A percentile compares a stretch with the other conserved stretches of the same genome.
Conservation (phyloP, 1,284 basidiomycete species). For the Singerocomus inundabilis region DNA sequence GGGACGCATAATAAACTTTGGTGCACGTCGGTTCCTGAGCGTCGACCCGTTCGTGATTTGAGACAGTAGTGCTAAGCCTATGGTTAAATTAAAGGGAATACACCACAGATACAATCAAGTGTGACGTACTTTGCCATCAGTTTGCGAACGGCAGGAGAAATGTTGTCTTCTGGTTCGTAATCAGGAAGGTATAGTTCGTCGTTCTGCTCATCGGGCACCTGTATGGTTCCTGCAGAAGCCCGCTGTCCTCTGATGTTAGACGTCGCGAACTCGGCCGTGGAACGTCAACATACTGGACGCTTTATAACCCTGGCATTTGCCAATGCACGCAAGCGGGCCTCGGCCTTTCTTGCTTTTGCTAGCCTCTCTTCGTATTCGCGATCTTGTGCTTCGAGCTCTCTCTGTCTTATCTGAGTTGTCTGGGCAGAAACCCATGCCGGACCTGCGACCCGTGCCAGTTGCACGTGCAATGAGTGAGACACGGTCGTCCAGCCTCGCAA, state of each 20-base stretch:
- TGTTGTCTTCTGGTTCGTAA: slow-evolving; percentile 51
- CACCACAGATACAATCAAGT: background rate
- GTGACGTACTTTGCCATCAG: slow-evolving; percentile 73
- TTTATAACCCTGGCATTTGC: slow-evolving; percentile 59
- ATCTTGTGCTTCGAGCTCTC: slow-evolving; percentile 67
- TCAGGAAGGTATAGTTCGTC: slow-evolving; percentile 68
- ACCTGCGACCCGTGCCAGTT: slow-evolving; percentile 38
- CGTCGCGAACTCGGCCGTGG: background rate
- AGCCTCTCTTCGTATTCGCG: slow-evolving; percentile 62
- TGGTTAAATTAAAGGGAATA: background rate
- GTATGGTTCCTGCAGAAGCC: slow-evolving; percentile 1
- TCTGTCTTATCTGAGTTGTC: slow-evolving; percentile 60
- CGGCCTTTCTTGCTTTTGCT: slow-evolving; percentile 55
- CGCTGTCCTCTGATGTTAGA: slow-evolving; percentile 27
- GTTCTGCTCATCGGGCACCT: slow-evolving; percentile 31
- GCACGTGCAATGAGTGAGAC: slow-evolving; percentile 8
- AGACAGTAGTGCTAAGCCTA: slow-evolving; percentile 17
- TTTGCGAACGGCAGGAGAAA: slow-evolving; percentile 77
- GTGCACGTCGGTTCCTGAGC: slow-evolving; percentile 60
- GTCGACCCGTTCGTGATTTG: slow-evolving; percentile 18
- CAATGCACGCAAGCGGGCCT: slow-evolving; percentile 57
- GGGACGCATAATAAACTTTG: slow-evolving; percentile 90
- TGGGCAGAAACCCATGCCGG: slow-evolving; percentile 84
- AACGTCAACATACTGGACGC: slow-evolving; percentile 49
- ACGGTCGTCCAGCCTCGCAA: background rate